Conservation (phyloP, 495 filamentous ascomycete species). For the Pyrenula aspistea region DNA sequence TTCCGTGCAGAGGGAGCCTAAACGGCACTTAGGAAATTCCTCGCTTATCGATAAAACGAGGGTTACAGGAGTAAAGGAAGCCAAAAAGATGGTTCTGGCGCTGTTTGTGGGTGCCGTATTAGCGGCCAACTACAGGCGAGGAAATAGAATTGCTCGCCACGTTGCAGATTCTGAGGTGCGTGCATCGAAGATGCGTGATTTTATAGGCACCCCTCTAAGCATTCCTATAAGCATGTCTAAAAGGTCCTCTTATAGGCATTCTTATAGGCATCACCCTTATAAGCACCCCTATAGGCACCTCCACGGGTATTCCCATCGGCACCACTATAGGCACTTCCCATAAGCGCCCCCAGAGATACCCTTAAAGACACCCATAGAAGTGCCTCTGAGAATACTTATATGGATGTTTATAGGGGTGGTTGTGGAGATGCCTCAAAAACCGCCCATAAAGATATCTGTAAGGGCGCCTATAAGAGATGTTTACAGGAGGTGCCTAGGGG, state of each 20-base stretch:
- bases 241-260: background rate
- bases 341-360: background rate
- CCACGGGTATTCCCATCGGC: background rate
- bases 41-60: background rate
- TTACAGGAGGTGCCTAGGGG: background rate
- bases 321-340: background rate
- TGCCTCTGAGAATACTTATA: background rate
- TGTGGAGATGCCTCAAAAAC: background rate
- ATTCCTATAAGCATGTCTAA: background rate
- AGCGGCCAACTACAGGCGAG: background rate
- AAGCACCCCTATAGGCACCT: background rate
- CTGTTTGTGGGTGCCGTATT: background rate
- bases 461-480: background rate
- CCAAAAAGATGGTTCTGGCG: background rate
- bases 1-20: too few species aligned
- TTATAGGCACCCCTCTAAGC: background rate
- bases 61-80: background rate
- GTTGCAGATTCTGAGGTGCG: background rate
- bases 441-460: background rate
- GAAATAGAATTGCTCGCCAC: background rate
- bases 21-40: too few species aligned
- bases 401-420: background rate
- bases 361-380: background rate
- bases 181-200: background rate
- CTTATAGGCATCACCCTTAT: background rate